Evolutionary conservation across 306 rosid species (phyloP), one percentile per base, ranked within the genome.

Genomic region (Oemleria cerasiformis): DNA sequence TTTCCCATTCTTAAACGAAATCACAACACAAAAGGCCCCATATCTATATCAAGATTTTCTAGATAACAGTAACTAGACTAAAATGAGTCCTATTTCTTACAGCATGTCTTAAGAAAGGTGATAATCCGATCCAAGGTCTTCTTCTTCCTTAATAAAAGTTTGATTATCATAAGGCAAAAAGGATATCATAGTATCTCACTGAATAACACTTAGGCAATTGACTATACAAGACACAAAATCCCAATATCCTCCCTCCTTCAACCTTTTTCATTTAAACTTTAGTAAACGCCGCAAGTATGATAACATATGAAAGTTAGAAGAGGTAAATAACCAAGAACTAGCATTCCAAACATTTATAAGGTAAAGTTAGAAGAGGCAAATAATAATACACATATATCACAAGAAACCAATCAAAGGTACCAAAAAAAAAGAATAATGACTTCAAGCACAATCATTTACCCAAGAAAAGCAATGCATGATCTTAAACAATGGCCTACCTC

Each of bases 401-500:
- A 4, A 25, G 5, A 72, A 23, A 72, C 62, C 19, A 72, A 4
- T 38, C n/a, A 38, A 61, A 61, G 10, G 16, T 5, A 10, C 20
- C 1, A 17, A 20, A 42, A 15, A 55, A 6, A 19, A 10, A n/a
- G 3, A 59, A 9, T 19, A 50, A 68, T 8, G 8, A 51, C 23
- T 47, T 45, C 49, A 38, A 43, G 30, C 67, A 41, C 30, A 63
- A 59, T 53, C 36, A 69, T 41, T 71, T 41, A 43, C 44, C 55
- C 48, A 72, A 65, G 38, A 61, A 60, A 63, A 75, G 64, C 45
- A 75, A 84, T 39, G 62, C 15, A 58, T 38, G 53, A 67, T 71
- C 71, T 54, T 45, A 43, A 82, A 69, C 67, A 77, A 61, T 73
- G 75, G 39, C 58, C 64, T 83, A 93, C 98, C 97, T 86, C 87